These are phyloP conservation scores for Microsporum canis DNA, from an alignment of 2,329 filamentous ascomycete genomes.

Conservation along the genomic window DNA sequence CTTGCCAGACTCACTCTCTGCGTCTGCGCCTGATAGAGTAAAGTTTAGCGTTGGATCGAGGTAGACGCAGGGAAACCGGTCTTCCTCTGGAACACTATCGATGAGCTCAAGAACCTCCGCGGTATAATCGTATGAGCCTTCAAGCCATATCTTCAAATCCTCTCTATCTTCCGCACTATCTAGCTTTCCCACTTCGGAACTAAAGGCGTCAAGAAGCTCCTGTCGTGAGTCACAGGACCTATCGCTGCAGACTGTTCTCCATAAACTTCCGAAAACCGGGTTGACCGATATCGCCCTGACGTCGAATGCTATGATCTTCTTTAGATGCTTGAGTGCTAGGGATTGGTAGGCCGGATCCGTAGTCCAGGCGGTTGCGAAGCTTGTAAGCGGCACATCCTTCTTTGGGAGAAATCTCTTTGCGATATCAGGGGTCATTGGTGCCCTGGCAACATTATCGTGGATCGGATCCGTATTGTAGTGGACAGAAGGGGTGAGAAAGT, in stretches of 20 bases:
- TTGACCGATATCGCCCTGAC: conserved; percentile 38
- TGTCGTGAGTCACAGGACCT: conserved; percentile 33
- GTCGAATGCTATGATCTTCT: conserved; percentile 27
- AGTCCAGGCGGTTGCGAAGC: conserved; percentile 30
- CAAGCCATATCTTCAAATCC: conserved; percentile 40
- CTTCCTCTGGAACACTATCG: conserved; percentile 26
- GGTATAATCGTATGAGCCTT: conserved; percentile 41
- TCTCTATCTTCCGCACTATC: conserved; percentile 23
- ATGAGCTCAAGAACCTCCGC: conserved; percentile 35
- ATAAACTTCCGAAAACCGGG: conserved; percentile 41
- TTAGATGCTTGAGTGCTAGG: conserved; percentile 32
- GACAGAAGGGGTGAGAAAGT: not conserved
- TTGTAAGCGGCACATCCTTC: conserved; percentile 18
- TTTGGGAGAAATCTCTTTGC: conserved; percentile 26
- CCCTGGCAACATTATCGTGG: not conserved
- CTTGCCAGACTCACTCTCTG: conserved; percentile 17
- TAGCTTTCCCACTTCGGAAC: conserved; percentile 31
- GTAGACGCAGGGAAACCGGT: conserved; percentile 40
- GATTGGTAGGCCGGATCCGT: conserved; percentile 30
- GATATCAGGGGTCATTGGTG: not conserved
- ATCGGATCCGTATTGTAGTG: not conserved
- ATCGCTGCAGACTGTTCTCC: conserved; percentile 42
- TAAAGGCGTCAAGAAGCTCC: conserved; percentile 35
- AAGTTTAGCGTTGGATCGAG: conserved; percentile 41
- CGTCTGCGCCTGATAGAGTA: conserved; percentile 1